phyloP scores from a whole-genome alignment of 192 early-diverging fungal genomes.

The Endogone sp. region DNA sequence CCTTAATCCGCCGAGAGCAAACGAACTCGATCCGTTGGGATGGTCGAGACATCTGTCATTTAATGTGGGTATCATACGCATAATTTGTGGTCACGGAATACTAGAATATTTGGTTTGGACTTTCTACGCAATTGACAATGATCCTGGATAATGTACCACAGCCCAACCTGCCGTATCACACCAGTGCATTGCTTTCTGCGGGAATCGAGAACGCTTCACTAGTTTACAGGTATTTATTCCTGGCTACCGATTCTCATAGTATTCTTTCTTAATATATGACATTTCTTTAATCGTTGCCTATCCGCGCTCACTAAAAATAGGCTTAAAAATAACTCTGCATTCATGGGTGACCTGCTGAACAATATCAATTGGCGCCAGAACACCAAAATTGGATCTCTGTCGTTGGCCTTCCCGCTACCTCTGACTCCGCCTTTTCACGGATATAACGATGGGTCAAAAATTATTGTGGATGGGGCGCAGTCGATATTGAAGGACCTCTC shows the following conservation, averaged over 20 bases:
- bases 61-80: conserved; percentile 24
- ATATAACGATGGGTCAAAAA: background rate
- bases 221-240: conserved; percentile 37
- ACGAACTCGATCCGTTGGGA: conserved; percentile 9
- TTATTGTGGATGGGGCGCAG: background rate
- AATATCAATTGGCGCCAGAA: conserved; percentile 40
- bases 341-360: conserved; percentile 31
- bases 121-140: too few species aligned
- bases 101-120: too few species aligned
- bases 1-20: conserved; percentile 29
- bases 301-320: too few species aligned
- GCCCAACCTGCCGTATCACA: conserved; percentile 42
- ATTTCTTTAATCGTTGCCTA: background rate
- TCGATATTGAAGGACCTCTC: background rate
- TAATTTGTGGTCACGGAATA: background rate
- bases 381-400: conserved; percentile 35
- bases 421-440: background rate
- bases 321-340: conserved; percentile 4
- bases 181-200: conserved; percentile 47
- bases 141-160: conserved; percentile 8
- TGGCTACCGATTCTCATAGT: too few species aligned
- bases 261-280: too few species aligned
- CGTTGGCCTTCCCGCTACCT: conserved; percentile 27
- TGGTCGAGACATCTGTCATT: conserved; percentile 29
- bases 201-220: conserved; percentile 45